Evolutionary conservation across 768 basidiomycete species (phyloP), one percentile per base, ranked within the genome.

Genomic region (Favolaschia claudopus): DNA sequence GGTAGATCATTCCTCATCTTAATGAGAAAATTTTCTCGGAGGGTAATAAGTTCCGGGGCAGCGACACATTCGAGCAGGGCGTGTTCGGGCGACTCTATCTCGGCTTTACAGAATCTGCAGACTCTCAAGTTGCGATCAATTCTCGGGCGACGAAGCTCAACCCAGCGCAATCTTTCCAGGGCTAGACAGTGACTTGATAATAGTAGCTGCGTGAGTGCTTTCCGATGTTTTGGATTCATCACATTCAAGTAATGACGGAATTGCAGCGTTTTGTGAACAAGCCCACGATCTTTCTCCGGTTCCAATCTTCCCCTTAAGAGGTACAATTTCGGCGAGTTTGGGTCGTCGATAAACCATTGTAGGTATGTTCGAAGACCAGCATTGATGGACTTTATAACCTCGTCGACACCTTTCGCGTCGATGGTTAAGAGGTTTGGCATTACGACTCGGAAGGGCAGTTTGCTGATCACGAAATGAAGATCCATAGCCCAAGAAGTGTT

Each of bases 171-270:
- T 15, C 46, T 22, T 33, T 47, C 46, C 19, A 22, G 19, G 32
- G 46, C 46, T 22, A 47, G 12, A 34, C 46, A 34, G 32, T 47
- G 46, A 33, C 46, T 47, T 22, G 46, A 47, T 15, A 47, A 24
- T 4, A 47, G 20, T 7, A 47, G 32, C 25, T 34, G 32, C n/a
- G n/a, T n/a, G n/a, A n/a, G n/a, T n/a, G n/a, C n/a, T n/a, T n/a
- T n/a, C n/a, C n/a, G n/a, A n/a, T 47, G 46, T 14, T 47, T 34
- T 12, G 31, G 32, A 19, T 34, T 34, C 8, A 34, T 33, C 9
- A 47, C 32, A 24, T 34, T 24, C 5, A 47, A 14, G 19, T 34
- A 47, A 24, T 47, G 32, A 7, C 46, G 46, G 32, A 47, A 47
- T 33, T 34, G n/a, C 46, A 47, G 27, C 31, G 31, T 33, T 22